These are phyloP conservation scores for Aspergillus sp. DNA, from an alignment of 2,329 filamentous ascomycete species.

Conservation along the genomic window DNA sequence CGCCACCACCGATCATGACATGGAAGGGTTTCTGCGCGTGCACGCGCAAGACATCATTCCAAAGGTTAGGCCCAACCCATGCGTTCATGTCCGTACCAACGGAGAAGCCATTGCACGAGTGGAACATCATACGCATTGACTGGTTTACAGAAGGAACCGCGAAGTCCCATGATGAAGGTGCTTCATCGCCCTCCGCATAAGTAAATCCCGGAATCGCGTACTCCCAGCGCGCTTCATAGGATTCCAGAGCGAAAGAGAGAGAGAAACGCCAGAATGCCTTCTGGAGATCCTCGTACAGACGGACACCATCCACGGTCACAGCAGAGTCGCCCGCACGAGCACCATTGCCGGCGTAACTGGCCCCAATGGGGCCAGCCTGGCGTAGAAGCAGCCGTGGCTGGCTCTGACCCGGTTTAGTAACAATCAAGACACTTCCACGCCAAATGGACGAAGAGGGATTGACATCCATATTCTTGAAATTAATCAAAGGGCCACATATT, in stretches of 20 bases:
- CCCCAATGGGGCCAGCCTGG: conserved; percentile 34
- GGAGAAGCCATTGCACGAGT: conserved; percentile 69
- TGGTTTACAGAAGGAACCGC: conserved; percentile 60
- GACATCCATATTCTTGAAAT: conserved; percentile 50
- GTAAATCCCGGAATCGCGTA: conserved; percentile 71
- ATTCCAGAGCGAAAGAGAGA: conserved; percentile 65
- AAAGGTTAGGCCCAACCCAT: conserved; percentile 63
- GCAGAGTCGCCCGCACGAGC: conserved; percentile 19
- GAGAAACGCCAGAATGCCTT: conserved; percentile 63
- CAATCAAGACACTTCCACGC: conserved; percentile 83
- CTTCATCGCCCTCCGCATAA: conserved; percentile 60
- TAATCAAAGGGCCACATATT: conserved; percentile 51
- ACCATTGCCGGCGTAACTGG: conserved; percentile 22
- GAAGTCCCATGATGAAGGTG: conserved; percentile 55
- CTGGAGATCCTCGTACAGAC: conserved; percentile 60
- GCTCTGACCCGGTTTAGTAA: conserved; percentile 70
- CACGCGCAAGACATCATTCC: conserved; percentile 65
- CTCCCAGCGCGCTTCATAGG: conserved; percentile 74
- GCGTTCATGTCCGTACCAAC: conserved; percentile 65
- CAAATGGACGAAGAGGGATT: conserved; percentile 52
- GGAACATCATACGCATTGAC: conserved; percentile 70
- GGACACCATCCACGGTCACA: conserved; percentile 50
- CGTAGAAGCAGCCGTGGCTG: conserved; percentile 59
- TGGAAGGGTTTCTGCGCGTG: conserved; percentile 63
- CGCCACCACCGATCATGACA: conserved; percentile 83